A percentile compares a stretch with the other conserved stretches of the same genome.
phyloP scores from a whole-genome alignment of 768 basidiomycete species.

The Nidularia sp. region DNA sequence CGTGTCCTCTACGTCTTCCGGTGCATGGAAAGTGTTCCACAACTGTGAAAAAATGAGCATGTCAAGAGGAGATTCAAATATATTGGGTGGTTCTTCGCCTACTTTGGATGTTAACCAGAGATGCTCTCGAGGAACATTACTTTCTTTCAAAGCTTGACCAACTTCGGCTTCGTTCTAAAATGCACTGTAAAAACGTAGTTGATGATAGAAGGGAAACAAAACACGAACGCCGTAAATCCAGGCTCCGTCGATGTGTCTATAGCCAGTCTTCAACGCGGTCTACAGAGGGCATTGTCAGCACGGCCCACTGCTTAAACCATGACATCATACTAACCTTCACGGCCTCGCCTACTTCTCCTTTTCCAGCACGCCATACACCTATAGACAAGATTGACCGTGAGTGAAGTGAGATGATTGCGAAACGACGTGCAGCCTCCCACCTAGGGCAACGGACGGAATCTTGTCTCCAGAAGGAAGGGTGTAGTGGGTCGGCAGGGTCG shows the following conservation, averaged over 20 bases:
- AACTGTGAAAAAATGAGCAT: conserved; percentile 41
- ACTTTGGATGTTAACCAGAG: conserved; percentile 69
- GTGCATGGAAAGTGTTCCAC: conserved; percentile 76
- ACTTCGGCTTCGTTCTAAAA: conserved; percentile 66
- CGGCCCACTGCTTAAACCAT: too few relatives aligned
- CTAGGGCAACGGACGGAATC: conserved; percentile 66
- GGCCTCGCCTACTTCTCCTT: conserved; percentile 60
- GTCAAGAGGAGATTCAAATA: not conserved
- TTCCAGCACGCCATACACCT: conserved; percentile 63
- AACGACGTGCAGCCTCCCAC: conserved; percentile 21
- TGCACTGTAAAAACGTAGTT: too few relatives aligned
- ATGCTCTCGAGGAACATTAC: conserved; percentile 56
- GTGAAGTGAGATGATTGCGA: not conserved
- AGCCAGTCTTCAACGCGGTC: conserved; percentile 59
- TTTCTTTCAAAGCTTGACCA: conserved; percentile 55
- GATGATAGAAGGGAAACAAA: not conserved
- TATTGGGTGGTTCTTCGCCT: not conserved
- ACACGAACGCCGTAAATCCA: conserved; percentile 59
- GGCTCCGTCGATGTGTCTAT: conserved; percentile 71
- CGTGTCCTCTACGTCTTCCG: conserved; percentile 63
- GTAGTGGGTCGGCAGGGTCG: conserved; percentile 41
- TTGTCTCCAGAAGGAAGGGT: conserved; percentile 62
- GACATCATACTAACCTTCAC: conserved; percentile 41
- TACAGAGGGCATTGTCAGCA: conserved; percentile 10
- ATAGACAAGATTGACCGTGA: not conserved